Base-by-base conservation (phyloP, 441 rosid genomes). In the Pelargonium cotyledonis region DNA sequence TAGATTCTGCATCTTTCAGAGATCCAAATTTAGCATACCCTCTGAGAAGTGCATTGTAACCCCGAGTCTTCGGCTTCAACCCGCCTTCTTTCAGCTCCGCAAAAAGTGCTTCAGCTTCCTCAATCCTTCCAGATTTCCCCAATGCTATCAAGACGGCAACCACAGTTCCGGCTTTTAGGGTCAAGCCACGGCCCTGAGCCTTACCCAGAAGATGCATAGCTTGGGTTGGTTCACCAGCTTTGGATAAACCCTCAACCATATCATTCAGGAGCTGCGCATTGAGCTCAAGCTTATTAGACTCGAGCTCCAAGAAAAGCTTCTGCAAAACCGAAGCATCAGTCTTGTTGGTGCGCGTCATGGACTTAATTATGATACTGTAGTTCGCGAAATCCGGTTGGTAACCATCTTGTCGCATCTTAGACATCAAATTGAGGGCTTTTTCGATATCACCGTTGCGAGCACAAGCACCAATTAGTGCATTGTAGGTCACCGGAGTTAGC, bases 31-130 rank as follows among this genome's bases (percentile, higher is more conserved):
- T 92, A 60, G 85, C 98, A 75, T 86, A 90, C 43, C 93, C 98
- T 80, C 80, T 95, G 43, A 92, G 92, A 72, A 95, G 80, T 0
- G 96, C 99, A 79, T 92, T 95, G 68, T 85, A 90, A 62, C 97
- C 98, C 70, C 86, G 83, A 8, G 93, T 86, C 74, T 89, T 87
- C 0, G 92, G 96, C 65, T 80, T 85, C 74, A 87, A 65, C 43
- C 97, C 96, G 44, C 90, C 87, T 51, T 79, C 93, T 75, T 80
- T 86, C 86, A 95, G 75, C 81, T 95, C 98, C 80, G 90, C 98
- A 38, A 95, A 95, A 84, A 95, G 76, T 67, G 96, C 97, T 75
- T 95, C 99, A 5, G 98, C 99, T 80, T 92, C 99, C 5, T 63
- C 65, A 40, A 83, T 84, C 82, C 96, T 82, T 11, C 92, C 93